Evolutionary conservation across 768 basidiomycete species (phyloP).

Genomic region (Sporobolomyces pararoseus): DNA sequence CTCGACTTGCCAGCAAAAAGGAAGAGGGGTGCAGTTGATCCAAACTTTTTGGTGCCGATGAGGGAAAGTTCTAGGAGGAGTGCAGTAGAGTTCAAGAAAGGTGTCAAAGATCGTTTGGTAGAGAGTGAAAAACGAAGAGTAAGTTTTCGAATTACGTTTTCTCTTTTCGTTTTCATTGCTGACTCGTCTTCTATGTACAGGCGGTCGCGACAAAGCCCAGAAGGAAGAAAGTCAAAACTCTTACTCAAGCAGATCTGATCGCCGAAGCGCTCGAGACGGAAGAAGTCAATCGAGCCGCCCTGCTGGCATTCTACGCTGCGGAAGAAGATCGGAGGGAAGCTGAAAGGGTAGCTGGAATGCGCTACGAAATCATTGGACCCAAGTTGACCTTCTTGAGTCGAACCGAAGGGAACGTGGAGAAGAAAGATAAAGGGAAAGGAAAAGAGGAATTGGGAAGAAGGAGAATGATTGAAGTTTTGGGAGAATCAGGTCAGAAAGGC

Average conservation of each 20-base stretch:
- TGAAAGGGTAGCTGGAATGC: conserved; percentile 54
- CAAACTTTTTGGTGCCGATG: conserved; percentile 14
- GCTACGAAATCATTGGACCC: conserved; percentile 60
- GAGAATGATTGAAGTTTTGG: conserved; percentile 25
- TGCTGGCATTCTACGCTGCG: conserved; percentile 69
- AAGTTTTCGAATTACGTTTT: background rate
- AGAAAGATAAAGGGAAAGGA: conserved; percentile 16
- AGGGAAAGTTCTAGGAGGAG: conserved; percentile 34
- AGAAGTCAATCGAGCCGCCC: conserved; percentile 74
- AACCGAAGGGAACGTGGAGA: conserved; percentile 14
- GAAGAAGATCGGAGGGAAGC: conserved; percentile 75
- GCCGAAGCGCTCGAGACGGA: conserved; percentile 78
- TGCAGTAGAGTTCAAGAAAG: conserved; percentile 28
- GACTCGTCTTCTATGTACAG: background rate
- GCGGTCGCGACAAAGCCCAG: conserved; percentile 13
- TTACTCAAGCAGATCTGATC: conserved; percentile 78
- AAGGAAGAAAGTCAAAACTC: conserved; percentile 15
- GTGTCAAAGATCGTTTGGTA: conserved; percentile 50
- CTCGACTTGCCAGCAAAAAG: conserved; percentile 25
- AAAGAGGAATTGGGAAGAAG: conserved; percentile 21
- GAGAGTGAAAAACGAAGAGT: conserved; percentile 28
- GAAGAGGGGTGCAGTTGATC: conserved; percentile 11
- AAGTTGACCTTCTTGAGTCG: conserved; percentile 52
- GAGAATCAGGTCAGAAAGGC: conserved; percentile 26
- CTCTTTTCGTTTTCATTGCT: background rate